Evolutionary conservation across 148 eudicot genomes (phyloP).

Genomic region (Heliosperma pusillum): DNA sequence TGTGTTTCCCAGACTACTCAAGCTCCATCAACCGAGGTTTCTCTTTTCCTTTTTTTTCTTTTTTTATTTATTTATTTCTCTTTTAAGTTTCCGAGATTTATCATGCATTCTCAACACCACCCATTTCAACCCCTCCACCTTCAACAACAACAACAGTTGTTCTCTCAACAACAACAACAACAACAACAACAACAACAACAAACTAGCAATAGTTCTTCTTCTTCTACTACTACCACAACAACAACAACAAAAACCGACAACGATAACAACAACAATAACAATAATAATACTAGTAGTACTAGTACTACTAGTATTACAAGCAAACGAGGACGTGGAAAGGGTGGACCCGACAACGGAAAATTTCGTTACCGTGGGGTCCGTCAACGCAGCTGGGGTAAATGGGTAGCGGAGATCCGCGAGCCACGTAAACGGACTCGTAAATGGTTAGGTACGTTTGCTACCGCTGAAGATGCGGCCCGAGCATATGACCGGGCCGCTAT

Average conservation of each 20-base stretch:
- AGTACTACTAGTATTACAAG: background rate
- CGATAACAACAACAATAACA: conserved; percentile 9
- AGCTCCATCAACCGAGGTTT: conserved; percentile 14
- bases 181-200: conserved; percentile 23
- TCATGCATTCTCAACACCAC: conserved; percentile 13
- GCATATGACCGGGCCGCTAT: conserved; percentile 93
- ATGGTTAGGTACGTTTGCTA: conserved; percentile 91
- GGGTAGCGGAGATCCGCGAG: conserved; percentile 98
- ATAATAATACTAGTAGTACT: background rate
- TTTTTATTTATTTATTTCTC: background rate
- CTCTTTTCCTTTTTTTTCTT: background rate
- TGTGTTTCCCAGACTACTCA: conserved; percentile 4
- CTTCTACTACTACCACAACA: conserved; percentile 27
- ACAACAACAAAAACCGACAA: background rate
- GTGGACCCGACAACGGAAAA: conserved; percentile 72
- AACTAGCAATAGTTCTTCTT: conserved; percentile 20
- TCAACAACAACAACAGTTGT: conserved; percentile 11
- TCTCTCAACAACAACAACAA: conserved; percentile 16
- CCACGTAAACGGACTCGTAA: conserved; percentile 72
- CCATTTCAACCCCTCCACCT: conserved; percentile 6
- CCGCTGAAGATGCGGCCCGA: conserved; percentile 93
- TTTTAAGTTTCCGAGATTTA: background rate
- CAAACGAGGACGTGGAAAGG: conserved; percentile 54
- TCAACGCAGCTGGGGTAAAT: conserved; percentile 95
- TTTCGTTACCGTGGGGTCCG: conserved; percentile 81